Base-by-base conservation (phyloP, 2,329 filamentous ascomycete genomes). In the Diplodia mutila region DNA sequence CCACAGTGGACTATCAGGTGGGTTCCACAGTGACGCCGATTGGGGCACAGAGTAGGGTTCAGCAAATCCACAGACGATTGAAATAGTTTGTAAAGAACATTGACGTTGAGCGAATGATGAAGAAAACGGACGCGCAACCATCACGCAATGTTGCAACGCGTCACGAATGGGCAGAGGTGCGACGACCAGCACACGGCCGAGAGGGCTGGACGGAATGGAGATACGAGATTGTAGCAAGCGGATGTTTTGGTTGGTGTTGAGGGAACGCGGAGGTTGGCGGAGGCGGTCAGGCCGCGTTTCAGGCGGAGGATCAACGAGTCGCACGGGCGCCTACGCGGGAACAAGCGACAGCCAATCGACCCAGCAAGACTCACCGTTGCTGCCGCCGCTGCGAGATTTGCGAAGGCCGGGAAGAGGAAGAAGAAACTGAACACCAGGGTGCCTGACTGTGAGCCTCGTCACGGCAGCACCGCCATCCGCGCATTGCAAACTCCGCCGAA, bases 291-390 rank as follows among this genome's bases (percentile, higher is more conserved):
- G n/a, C 21, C 25, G 39, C 27, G 59, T 63, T 63, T 63, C 46
- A 63, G 29, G 55, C 55, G 37, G 42, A 23, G 27, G 57, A 46
- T 32, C 23, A 46, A 29, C n/a, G 18, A 16, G 59, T 63, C 21
- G 59, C 59, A 63, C 59, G 29, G 59, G 59, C 59, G 59, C n/a
- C 29, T 51, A 25, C 42, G 53, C 52, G 39, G 53, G 64, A 25
- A n/a, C 52, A 66, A 66, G 64, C 39, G 42, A 66, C 39, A 37
- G 64, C 64, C 64, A 66, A 59, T 66, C 53, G 27, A 57, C 18
- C 52, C 52, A 42, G 53, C 49, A 25, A 52, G 27, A 55, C 49
- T 21, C 29, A 11, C 25, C 51, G 9, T 4, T 32, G 63, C 29
- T 51, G 59, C 59, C 21, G 59, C 59, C 29, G 59, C 23, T 51